These are phyloP conservation scores for Phycomyces blakesleeanus DNA, from an alignment of 192 early-diverging fungal species.

Conservation along the genomic window DNA sequence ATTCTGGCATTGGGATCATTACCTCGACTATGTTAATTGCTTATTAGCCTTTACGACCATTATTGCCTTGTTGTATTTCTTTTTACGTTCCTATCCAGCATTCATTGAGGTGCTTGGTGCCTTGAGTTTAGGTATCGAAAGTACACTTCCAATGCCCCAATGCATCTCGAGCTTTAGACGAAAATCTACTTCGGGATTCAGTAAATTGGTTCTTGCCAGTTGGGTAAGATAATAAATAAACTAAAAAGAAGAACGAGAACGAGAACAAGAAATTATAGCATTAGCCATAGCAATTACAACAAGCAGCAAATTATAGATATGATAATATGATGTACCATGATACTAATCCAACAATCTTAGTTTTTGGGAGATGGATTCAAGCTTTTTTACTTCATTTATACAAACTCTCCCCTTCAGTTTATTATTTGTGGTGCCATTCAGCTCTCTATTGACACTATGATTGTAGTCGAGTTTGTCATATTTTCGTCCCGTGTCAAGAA, in stretches of 20 bases:
- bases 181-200: slow-evolving; percentile 50
- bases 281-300: too few species aligned
- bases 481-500: slow-evolving; percentile 35
- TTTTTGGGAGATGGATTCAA: slow-evolving; percentile 56
- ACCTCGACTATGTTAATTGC: slow-evolving; percentile 37
- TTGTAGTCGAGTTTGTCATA: slow-evolving; percentile 48
- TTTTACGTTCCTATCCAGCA: slow-evolving; percentile 17
- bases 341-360: too few species aligned
- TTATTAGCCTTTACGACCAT: slow-evolving; percentile 20
- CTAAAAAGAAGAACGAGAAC: background rate
- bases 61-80: slow-evolving; percentile 22
- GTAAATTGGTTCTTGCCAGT: slow-evolving; percentile 25
- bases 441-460: slow-evolving; percentile 46
- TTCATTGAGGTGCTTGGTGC: slow-evolving; percentile 40
- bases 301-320: too few species aligned
- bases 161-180: slow-evolving; percentile 42
- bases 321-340: too few species aligned
- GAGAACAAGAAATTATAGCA: background rate
- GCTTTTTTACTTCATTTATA: slow-evolving; percentile 52
- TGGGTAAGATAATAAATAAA: slow-evolving; percentile 37
- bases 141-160: slow-evolving; percentile 59
- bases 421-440: slow-evolving; percentile 53
- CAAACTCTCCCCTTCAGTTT: slow-evolving; percentile 48
- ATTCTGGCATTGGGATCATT: slow-evolving; percentile 44
- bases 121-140: slow-evolving; percentile 50